Percentiles rank a stretch among this genome's conserved stretches.
Conservation (phyloP, 352 stramenopile species). For the Phytophthora chlamydospora region DNA sequence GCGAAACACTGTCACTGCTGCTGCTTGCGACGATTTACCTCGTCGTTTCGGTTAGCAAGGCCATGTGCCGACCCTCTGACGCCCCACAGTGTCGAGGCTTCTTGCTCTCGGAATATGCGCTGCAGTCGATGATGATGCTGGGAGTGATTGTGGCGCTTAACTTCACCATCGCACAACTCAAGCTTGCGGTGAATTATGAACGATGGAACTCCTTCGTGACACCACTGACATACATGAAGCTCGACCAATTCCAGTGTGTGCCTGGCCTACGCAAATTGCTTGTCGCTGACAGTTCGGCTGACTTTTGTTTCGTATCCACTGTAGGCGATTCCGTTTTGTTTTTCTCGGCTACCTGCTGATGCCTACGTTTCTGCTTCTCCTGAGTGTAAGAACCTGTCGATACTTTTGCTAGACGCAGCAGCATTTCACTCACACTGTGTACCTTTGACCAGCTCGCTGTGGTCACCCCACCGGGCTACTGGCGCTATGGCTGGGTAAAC, state of each 20-base stretch:
- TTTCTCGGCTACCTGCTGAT: slow-evolving; percentile 65
- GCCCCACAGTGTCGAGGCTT: slow-evolving; percentile 59
- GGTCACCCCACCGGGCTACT: slow-evolving; percentile 57
- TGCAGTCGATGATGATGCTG: slow-evolving; percentile 72
- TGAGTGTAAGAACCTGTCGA: slow-evolving; percentile 42
- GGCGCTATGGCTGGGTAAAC: slow-evolving; percentile 71
- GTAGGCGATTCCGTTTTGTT: slow-evolving; percentile 60
- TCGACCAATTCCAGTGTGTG: slow-evolving; percentile 70
- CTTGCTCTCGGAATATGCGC: slow-evolving; percentile 67
- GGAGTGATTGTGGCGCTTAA: slow-evolving; percentile 73
- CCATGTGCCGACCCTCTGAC: slow-evolving; percentile 46
- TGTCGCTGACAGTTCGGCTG: neutral
- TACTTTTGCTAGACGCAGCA: neutral
- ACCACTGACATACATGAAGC: slow-evolving; percentile 70
- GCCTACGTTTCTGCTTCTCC: slow-evolving; percentile 60
- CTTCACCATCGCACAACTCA: slow-evolving; percentile 66
- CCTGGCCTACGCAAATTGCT: neutral
- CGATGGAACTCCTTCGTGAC: slow-evolving; percentile 68
- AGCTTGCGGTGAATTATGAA: slow-evolving; percentile 47
- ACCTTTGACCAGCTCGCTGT: slow-evolving; percentile 48
- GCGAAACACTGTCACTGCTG: slow-evolving; percentile 46
- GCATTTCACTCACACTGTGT: neutral
- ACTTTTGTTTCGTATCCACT: neutral
- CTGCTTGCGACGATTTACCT: slow-evolving; percentile 50
- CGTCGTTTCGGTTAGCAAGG: slow-evolving; percentile 49